Evolutionary conservation across 176 grass and related monocot genomes (phyloP).

Genomic region (Thinopyrum elongatum): DNA sequence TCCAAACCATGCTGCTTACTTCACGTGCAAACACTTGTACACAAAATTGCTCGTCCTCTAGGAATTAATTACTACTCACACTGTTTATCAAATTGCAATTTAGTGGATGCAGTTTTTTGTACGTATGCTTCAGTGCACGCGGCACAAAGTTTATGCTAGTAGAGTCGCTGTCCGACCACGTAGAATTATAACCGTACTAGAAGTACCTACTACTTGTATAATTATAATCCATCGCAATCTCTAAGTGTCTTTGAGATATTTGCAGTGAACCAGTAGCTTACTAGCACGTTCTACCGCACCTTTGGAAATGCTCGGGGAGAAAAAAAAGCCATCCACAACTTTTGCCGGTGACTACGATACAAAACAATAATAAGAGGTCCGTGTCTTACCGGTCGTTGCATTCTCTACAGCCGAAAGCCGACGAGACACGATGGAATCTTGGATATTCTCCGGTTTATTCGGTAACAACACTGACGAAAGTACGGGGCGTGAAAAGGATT

Average conservation of each 20-base stretch:
- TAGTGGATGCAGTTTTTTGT: no score
- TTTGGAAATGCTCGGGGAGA: constrained; percentile 1
- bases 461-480: constrained; percentile 3
- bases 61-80: no score
- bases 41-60: no score
- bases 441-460: constrained; percentile 51
- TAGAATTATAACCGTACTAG: no score
- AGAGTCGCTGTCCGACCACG: no score
- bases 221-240: neutral
- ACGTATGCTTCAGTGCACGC: no score
- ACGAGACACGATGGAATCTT: neutral
- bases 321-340: constrained; percentile 18
- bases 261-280: neutral
- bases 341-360: constrained; percentile 12
- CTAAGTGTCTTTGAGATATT: constrained; percentile 19
- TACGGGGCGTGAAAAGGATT: neutral
- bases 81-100: no score
- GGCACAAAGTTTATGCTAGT: no score
- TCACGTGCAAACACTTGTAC: no score
- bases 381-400: neutral
- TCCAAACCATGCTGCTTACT: no score
- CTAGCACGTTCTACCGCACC: constrained; percentile 19
- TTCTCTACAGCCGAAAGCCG: constrained; percentile 24
- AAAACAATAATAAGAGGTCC: neutral
- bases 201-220: neutral